These are phyloP conservation scores for Eremochloa ophiuroides DNA, from an alignment of 176 grass and related monocot species.

Conservation along the genomic window DNA sequence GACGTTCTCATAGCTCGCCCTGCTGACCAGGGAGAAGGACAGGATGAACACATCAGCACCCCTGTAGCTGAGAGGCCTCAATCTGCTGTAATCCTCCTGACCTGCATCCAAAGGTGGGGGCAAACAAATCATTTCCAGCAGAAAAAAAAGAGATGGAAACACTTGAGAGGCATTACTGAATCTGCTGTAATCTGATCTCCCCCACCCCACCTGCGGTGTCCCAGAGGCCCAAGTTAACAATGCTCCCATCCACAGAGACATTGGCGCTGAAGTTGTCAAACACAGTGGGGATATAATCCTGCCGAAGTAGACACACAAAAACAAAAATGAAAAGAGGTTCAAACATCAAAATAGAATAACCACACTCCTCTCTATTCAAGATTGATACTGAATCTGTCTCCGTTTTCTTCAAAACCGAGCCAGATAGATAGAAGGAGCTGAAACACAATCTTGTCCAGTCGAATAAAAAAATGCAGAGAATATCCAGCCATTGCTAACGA, in stretches of 20 bases:
- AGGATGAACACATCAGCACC: slow-evolving; percentile 31
- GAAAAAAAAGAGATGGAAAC: not conserved
- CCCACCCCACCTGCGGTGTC: slow-evolving; percentile 38
- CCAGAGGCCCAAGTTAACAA: slow-evolving; percentile 42
- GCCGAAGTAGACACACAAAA: not conserved
- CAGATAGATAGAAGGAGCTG: not conserved
- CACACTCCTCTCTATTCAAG: not conserved
- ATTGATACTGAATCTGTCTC: not conserved
- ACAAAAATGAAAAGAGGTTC: not conserved
- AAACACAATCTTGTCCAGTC: not conserved
- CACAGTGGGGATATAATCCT: slow-evolving; percentile 48
- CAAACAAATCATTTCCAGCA: not conserved
- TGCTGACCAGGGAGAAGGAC: slow-evolving; percentile 27
- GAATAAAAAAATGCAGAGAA: not conserved
- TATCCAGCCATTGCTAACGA: not conserved
- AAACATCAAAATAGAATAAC: not conserved
- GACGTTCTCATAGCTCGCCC: slow-evolving; percentile 34
- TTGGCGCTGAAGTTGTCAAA: slow-evolving; percentile 55
- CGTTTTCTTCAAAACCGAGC: not conserved
- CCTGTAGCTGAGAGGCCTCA: slow-evolving; percentile 29
- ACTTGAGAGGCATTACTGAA: not conserved
- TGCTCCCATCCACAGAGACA: slow-evolving; percentile 37
- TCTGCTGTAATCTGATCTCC: not conserved
- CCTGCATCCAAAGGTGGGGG: not conserved
- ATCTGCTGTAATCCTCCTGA: slow-evolving; percentile 23